Evolutionary conservation across 139 green algal species (phyloP), one percentile per base, ranked within the genome.

Genomic region (Zygnema circumcarinatum): DNA sequence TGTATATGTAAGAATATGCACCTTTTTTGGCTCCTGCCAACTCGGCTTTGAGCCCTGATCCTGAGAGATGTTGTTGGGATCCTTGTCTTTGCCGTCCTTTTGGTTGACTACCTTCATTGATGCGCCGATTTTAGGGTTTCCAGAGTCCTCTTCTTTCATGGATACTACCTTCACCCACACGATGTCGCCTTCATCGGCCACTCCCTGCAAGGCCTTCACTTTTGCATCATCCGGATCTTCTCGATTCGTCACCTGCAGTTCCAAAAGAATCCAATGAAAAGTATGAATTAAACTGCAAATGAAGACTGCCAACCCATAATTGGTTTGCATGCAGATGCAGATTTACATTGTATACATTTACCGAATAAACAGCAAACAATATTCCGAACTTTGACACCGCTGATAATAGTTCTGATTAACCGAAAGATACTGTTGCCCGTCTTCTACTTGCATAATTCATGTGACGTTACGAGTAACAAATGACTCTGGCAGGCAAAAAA

Each of bases 161-260:
- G 40, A 78, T 25, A 78, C 69, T 2, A 95, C 92, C 79, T 96
- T 96, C 29, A 94, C 92, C 68, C 74, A 95, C 38, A 91, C 54
- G 31, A 74, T 1, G 33, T 91, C 82, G 1, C 94, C 94, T 35
- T 94, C 89, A 62, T 91, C 88, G 2, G 95, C 91, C 78, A 96
- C 93, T 85, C 93, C 92, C 20, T 56, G 54, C 47, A 96, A 78
- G 74, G 93, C 92, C 31, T 89, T 72, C 81, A 95, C 93, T 81
- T 95, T 94, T 25, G 92, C 38, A 53, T 36, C 35, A 81, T 96
- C 94, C 0, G 73, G 67, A 68, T 95, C 93, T 47, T 96, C 93
- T 53, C 87, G 76, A 32, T 29, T 89, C 72, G 74, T 90, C 7
- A 95, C 92, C 93, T 95, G 42, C 31, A 38, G 7, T 62, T 62